Evolutionary conservation across 2,329 filamentous ascomycete genomes (phyloP).

Genomic region (Fusarium sp.): DNA sequence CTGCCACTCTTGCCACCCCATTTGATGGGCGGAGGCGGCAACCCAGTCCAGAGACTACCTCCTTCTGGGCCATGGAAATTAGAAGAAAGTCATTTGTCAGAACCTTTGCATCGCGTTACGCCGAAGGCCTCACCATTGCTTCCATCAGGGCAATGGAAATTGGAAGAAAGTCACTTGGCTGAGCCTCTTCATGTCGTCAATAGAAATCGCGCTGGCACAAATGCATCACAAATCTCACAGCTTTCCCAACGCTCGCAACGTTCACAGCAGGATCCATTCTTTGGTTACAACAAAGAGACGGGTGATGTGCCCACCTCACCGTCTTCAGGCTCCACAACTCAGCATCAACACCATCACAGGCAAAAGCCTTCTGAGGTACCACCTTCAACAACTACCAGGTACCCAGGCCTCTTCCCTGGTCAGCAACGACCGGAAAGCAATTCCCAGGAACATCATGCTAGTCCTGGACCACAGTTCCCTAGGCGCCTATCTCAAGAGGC

Average conservation of each 20-base stretch:
- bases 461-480: slow-evolving; percentile 31
- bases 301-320: slow-evolving; percentile 47
- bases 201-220: slow-evolving; percentile 50
- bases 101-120: slow-evolving; percentile 56
- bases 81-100: slow-evolving; percentile 64
- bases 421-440: slow-evolving; percentile 35
- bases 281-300: slow-evolving; percentile 60
- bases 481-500: slow-evolving; percentile 27
- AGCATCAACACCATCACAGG: slow-evolving; percentile 36
- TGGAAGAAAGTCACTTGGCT: slow-evolving; percentile 64
- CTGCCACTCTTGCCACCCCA: slow-evolving; percentile 42
- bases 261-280: slow-evolving; percentile 45
- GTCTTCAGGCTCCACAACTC: slow-evolving; percentile 20
- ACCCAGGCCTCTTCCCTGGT: slow-evolving; percentile 58
- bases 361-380: slow-evolving; percentile 55
- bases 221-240: slow-evolving; percentile 42
- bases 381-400: slow-evolving; percentile 63
- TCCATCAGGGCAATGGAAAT: slow-evolving; percentile 60
- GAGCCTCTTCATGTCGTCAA: slow-evolving; percentile 57
- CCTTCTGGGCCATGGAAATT: slow-evolving; percentile 63
- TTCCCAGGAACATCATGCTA: slow-evolving; percentile 16
- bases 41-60: slow-evolving; percentile 56
- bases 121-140: slow-evolving; percentile 52
- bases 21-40: slow-evolving; percentile 43
- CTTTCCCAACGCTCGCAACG: slow-evolving; percentile 17